Percentiles rank a stretch among this genome's conserved stretches.
Conservation (phyloP, 2,329 filamentous ascomycete genomes). For the Sporothrix sp. region DNA sequence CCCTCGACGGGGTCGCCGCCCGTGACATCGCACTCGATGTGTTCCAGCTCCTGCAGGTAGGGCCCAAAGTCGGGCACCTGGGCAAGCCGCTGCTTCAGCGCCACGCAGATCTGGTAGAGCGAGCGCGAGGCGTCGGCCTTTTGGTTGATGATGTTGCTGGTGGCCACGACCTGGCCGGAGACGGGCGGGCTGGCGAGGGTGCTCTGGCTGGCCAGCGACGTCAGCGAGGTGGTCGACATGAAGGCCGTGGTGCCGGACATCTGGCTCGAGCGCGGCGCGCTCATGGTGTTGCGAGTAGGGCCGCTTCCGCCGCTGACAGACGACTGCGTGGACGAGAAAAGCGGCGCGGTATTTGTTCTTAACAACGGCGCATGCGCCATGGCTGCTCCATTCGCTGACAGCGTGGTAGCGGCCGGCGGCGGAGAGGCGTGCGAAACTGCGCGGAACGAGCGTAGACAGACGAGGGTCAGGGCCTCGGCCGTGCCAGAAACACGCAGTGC, state of each 20-base stretch:
- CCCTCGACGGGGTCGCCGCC: slow-evolving; percentile 76
- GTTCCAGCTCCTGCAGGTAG: slow-evolving; percentile 62
- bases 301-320: slow-evolving; percentile 36
- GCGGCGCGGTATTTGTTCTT: slow-evolving; percentile 49
- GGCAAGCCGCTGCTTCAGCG: slow-evolving; percentile 68
- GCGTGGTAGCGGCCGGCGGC: no score
- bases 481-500: no score
- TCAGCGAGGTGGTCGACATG: slow-evolving; percentile 43
- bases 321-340: slow-evolving; percentile 35
- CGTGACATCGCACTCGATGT: slow-evolving; percentile 52
- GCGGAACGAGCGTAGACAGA: no score
- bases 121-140: slow-evolving; percentile 85
- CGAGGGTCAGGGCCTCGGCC: no score
- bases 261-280: slow-evolving; percentile 47
- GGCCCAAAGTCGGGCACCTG: slow-evolving; percentile 76
- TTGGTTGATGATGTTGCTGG: slow-evolving; percentile 93
- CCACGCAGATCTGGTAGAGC: slow-evolving; percentile 89
- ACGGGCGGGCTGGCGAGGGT: slow-evolving; percentile 33
- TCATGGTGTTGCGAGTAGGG: slow-evolving; percentile 35
- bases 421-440: no score
- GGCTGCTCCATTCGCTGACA: slow-evolving; percentile 34
- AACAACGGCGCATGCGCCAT: slow-evolving; percentile 53
- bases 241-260: slow-evolving; percentile 51
- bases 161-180: slow-evolving; percentile 60
- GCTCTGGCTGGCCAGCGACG: slow-evolving; percentile 36